phyloP scores from a whole-genome alignment of 73 alveolate genomes.

The Blepharisma japonicum region DNA sequence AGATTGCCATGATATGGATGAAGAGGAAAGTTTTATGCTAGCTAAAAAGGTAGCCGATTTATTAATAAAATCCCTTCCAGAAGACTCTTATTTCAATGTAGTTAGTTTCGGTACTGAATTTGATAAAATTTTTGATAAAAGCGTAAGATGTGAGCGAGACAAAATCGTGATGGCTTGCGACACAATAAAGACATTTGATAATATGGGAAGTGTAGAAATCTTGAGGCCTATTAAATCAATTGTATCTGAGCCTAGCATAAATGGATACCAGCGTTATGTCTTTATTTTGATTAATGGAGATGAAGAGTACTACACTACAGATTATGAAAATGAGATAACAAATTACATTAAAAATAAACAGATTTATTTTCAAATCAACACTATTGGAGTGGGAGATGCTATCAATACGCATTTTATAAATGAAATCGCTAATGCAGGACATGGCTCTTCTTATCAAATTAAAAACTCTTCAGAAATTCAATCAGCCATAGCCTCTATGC shows the following conservation, averaged over 20 bases:
- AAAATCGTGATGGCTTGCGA: constrained; percentile 47
- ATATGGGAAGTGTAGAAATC: constrained; percentile 89
- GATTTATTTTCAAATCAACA: constrained; percentile 40
- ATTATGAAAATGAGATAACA: constrained; percentile 56
- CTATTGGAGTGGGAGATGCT: constrained; percentile 59
- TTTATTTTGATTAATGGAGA: constrained; percentile 90
- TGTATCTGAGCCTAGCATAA: constrained; percentile 31
- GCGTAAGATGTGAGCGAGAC: constrained; percentile 40
- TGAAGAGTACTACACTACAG: no score
- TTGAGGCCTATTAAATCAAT: constrained; percentile 63
- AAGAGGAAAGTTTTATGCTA: constrained; percentile 38
- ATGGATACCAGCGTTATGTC: constrained; percentile 52
- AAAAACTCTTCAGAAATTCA: no score
- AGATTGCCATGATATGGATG: constrained; percentile 89
- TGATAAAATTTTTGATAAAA: constrained; percentile 38
- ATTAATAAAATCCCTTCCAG: constrained; percentile 73
- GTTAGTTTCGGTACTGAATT: constrained; percentile 67
- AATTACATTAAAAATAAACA: constrained; percentile 44
- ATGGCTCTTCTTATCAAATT: no score
- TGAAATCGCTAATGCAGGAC: constrained; percentile 46
- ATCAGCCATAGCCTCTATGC: no score
- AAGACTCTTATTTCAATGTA: constrained; percentile 66
- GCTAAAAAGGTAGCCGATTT: constrained; percentile 72
- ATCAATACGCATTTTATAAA: constrained; percentile 39
- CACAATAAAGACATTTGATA: constrained; percentile 39